Evolutionary conservation across 345 rosid species (phyloP).

Genomic region (Pistacia integerrima): DNA sequence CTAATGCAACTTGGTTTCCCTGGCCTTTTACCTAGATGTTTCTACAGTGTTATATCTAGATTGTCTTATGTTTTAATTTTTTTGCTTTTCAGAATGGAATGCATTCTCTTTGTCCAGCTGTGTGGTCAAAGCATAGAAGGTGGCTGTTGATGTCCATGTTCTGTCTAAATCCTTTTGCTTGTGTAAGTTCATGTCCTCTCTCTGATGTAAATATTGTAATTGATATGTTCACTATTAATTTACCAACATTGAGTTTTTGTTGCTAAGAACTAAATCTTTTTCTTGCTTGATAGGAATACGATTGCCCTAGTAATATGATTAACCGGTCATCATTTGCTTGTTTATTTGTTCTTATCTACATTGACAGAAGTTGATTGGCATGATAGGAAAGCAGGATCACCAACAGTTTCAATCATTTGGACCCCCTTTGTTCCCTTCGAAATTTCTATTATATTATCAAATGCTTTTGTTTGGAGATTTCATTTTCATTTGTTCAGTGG

Average conservation of each 20-base stretch:
- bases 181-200: slow-evolving; percentile 56
- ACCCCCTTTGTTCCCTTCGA: too few relatives aligned
- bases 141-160: slow-evolving; percentile 99
- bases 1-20: background rate
- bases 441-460: background rate
- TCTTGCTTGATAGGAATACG: background rate
- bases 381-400: background rate
- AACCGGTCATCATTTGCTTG: background rate
- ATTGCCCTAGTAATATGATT: background rate
- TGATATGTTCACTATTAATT: background rate
- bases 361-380: background rate
- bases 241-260: background rate
- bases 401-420: background rate
- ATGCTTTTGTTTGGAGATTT: background rate
- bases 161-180: slow-evolving; percentile 84
- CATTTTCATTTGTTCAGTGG: background rate
- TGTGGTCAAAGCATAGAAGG: slow-evolving; percentile 97
- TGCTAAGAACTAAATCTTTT: background rate
- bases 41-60: slow-evolving; percentile 4
- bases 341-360: background rate
- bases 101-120: slow-evolving; percentile 96
- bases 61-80: slow-evolving; percentile 18
- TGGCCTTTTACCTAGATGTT: background rate
- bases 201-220: background rate
- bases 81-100: slow-evolving; percentile 71